Base-by-base conservation (phyloP, 2,329 filamentous ascomycete species). In the Aspergillus fischeri region DNA sequence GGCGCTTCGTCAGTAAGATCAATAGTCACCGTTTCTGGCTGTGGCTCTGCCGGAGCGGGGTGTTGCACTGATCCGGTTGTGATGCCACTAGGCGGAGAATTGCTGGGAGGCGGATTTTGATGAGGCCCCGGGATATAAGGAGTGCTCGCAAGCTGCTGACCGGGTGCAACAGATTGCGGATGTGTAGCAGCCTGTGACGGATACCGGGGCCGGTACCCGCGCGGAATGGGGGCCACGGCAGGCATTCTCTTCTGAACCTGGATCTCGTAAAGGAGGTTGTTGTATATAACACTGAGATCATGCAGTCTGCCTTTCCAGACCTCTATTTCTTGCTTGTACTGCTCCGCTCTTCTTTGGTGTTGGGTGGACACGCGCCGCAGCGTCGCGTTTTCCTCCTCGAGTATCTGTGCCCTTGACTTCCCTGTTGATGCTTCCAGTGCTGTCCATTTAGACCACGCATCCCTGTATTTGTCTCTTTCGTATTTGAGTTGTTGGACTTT, bases 381-480 rank as follows among this genome's bases (percentile, higher is more conserved):
- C 54, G 56, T 63, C 3, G 60, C 58, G 56, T 65, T 67, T 50
- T 67, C 58, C 27, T 63, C 60, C 11, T 59, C 63, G 5, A 67
- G 49, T 27, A 59, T 9, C 48, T 67, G 58, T 25, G 61, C 54
- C 14, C 59, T 65, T 10, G 62, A 58, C 55, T 71, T 72, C 2
- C 70, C 70, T 2, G 72, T 70, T 25, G 51, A 51, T 0, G 62
- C 58, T 32, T 75, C 70, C 45, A 68, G 29, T 1, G 35, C 52
- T 3, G 60, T 65, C 55, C 65, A 67, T 45, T 65, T 59, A 7
- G 58, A 52, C 49, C 68, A 65, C 5, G 56, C 62, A n/a, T 61
- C 65, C 28, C 63, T 66, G 47, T 69, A 68, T 48, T 65, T 66
- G 49, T 70, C 64, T 2, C 70, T 68, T 42, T 75, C 70, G 5